Evolutionary conservation across 2,329 filamentous ascomycete genomes (phyloP), one percentile per base, ranked within the genome.

Genomic region (Fusarium palustre): DNA sequence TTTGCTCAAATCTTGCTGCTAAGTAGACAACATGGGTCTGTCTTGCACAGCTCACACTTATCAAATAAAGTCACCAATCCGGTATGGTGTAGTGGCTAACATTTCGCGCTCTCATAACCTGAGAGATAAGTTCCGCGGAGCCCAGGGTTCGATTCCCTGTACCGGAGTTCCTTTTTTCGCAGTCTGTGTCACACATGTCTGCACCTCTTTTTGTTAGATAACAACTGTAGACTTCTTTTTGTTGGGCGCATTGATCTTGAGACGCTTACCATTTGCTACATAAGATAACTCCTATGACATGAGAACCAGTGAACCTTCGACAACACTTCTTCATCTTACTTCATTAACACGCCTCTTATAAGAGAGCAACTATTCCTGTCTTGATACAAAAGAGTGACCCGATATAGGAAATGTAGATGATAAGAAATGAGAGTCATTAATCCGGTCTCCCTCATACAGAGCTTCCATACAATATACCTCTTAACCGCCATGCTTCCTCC

Each of bases 51-150:
- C 1, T 7, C 0, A 13, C 7, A 6, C 2, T 5, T 6, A 39
- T 39, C 11, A 39, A 34, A 34, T 30, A n/a, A 34, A n/a, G 34
- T 39, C 36, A 39, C 36, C 31, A 16, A 15, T 76, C 74, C 74
- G 74, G 74, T 76, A 76, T 76, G 75, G 74, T 76, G 74, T 76
- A 76, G 73, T 76, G 74, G 74, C 74, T 74, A 76, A 76, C 74
- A 76, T 76, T 76, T 76, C 73, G 71, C 74, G 74, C 74, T 76
- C 63, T 76, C 74, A 76, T 55, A 13, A 68, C 7, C 16, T 73
- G 68, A 70, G 68, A 13, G 70, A 73, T 63, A 24, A 62, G 57
- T 45, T 33, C 70, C 70, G 70, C 70, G 70, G 71, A 73, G 71
- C 71, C 71, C 71, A 73, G 70, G 71, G 71, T 73, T 73, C 70